Conservation (phyloP, 305 asterid species). For the Fraxinus platypoda region DNA sequence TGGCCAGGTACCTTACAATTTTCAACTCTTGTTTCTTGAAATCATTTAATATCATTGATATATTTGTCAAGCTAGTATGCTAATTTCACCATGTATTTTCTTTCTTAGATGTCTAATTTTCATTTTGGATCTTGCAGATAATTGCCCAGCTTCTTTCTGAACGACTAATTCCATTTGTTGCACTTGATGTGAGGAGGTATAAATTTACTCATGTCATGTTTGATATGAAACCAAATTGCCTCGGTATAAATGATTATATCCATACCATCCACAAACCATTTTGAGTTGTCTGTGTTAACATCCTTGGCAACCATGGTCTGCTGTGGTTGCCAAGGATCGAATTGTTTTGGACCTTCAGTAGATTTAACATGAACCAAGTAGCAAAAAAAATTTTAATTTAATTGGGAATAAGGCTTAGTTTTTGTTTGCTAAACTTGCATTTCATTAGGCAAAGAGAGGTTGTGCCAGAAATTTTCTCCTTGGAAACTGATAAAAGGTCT, state of each 20-base stretch:
- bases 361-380: neutral
- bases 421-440: neutral
- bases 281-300: neutral
- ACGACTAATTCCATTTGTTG: slow-evolving; percentile 96
- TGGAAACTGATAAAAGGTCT: neutral
- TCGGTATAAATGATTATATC: neutral
- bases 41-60: slow-evolving; percentile 2
- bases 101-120: slow-evolving; percentile 19
- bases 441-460: neutral
- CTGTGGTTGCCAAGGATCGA: neutral
- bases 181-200: slow-evolving; percentile 99
- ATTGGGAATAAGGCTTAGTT: neutral
- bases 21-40: slow-evolving; percentile 22
- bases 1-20: slow-evolving; percentile 74
- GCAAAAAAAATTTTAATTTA: neutral
- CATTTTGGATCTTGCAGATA: slow-evolving; percentile 53
- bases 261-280: neutral
- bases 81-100: slow-evolving; percentile 6
- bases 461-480: neutral
- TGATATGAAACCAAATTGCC: neutral
- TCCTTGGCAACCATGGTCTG: neutral
- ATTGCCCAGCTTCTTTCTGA: slow-evolving; percentile 99
- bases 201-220: neutral
- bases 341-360: neutral
- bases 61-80: slow-evolving; percentile 21